Evolutionary conservation across 1,139 yeast species (phyloP), one percentile per base, ranked within the genome.

Genomic region (Eremothecium cymbalariae): DNA sequence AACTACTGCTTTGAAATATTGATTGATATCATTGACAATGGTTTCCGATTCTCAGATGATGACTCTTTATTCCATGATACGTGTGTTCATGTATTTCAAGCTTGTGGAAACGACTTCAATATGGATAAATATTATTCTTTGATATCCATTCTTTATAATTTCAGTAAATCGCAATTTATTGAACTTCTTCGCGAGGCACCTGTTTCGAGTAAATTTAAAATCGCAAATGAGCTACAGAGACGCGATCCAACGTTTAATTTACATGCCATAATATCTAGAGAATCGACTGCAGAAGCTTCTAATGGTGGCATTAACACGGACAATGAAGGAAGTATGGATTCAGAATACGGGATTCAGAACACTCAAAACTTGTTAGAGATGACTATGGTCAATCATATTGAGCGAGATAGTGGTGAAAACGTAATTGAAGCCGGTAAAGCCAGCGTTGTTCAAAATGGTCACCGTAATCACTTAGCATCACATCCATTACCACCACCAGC

Each of bases 301-400:
- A 19, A 15, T 4, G 12, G 24, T 13, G 24, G 12, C 12, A 11
- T 13, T 5, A 21, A 21, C 24, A 31, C 41, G 44, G 3, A 39
- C 43, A 31, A 42, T 43, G 31, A 36, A 8, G 44, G 34, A 14
- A 21, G 36, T 4, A 40, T 35, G 1, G 44, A 33, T 5, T 28
- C 31, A 2, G 32, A 40, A 18, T 7, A 23, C 8, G 13, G 13
- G 12, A 8, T 28, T 8, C 46, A 45, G 4, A 52, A 53, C 4
- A 53, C 52, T 14, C 45, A 46, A 24, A 47, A 39, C 7, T 44
- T 47, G 17, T 41, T 53, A 32, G 65, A 63, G 28, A 62, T 63
- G 59, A 62, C 67, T 0, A 62, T 62, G 66, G 62, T 62, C 12
- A 61, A 61, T 26, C 65, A 65, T 3, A 48, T 54, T 27, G 23